A percentile compares a stretch with the other conserved stretches of the same genome.
phyloP scores from a whole-genome alignment of 2,329 filamentous ascomycete genomes.

The Trichophyton schoenleinii region DNA sequence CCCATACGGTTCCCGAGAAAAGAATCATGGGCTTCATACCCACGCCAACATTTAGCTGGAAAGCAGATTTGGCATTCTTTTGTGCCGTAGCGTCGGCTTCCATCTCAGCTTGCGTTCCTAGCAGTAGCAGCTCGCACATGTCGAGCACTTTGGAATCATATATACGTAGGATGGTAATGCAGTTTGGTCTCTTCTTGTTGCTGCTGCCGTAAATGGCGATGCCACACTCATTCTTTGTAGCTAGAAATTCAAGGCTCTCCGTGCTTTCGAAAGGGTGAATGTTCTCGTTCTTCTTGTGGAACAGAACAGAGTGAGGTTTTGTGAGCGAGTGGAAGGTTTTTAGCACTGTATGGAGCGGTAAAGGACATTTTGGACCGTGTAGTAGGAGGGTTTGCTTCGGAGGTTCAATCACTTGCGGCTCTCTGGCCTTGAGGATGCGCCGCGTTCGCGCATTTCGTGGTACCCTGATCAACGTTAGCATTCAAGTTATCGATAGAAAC shows the following conservation, averaged over 20 bases:
- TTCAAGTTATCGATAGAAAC: not conserved
- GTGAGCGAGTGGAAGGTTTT: constrained; percentile 77
- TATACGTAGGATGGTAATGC: constrained; percentile 66
- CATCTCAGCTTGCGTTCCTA: constrained; percentile 53
- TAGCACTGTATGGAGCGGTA: constrained; percentile 69
- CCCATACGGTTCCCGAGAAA: constrained; percentile 83
- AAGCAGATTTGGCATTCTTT: constrained; percentile 31
- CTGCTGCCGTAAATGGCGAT: constrained; percentile 72
- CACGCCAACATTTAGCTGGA: constrained; percentile 50
- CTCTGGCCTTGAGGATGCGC: constrained; percentile 84
- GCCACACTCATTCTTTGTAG: constrained; percentile 86
- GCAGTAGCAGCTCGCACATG: constrained; percentile 82
- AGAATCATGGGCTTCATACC: constrained; percentile 80
- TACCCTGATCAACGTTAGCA: constrained; percentile 37
- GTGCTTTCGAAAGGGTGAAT: constrained; percentile 91
- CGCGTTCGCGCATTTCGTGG: constrained; percentile 80
- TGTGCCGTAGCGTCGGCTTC: constrained; percentile 52
- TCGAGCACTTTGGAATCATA: constrained; percentile 83
- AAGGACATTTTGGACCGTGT: constrained; percentile 72
- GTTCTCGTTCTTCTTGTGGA: constrained; percentile 85
- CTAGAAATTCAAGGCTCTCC: constrained; percentile 83
- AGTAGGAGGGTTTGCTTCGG: constrained; percentile 83
- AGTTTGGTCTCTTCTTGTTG: constrained; percentile 92
- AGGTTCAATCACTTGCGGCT: constrained; percentile 79
- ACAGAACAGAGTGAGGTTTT: constrained; percentile 72